Evolutionary conservation across 768 basidiomycete species (phyloP), one percentile per base, ranked within the genome.

Genomic region (Rhizopogon vulgaris): DNA sequence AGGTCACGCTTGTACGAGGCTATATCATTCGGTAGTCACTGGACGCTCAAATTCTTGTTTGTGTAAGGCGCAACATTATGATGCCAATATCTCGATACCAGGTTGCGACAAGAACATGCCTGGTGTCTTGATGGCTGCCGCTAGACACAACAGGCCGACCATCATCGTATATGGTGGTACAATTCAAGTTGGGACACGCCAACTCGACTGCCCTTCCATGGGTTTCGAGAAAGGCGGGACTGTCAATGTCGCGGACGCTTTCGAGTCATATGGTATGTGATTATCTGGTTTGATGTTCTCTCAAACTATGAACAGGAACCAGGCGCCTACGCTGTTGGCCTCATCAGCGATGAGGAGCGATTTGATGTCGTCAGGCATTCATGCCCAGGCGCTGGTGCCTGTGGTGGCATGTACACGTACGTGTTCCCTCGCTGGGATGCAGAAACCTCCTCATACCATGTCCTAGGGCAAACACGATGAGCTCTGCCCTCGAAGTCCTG

Each of bases 81-180:
- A 94, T 55, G 90, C 81, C 11, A 90, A 91, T 60, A 90, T 93
- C 58, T 82, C 87, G 5, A 77, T 92, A 49, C 91, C 91, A 15
- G 90, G 90, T 51, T 93, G 90, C 58, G 90, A 93, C 69, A 93
- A 93, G 73, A 93, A 93, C 63, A 92, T 93, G 91, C 90, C 90
- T 8, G 91, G 89, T 15, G 88, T 85, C 63, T 75, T 91, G 52
- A 90, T 94, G 63, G 91, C 91, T 14, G 90, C 90, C 1, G 86
- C 74, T 37, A 83, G 91, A 48, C 86, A 91, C 71, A 93, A 94
- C 63, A 79, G 90, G 6, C 91, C 91, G 1, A 92, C 91, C 1
- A 82, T 94, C 61, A 85, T 92, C 50, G 78, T 94, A 11, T 94
- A 93, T 63, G 83, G 91, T 14, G 91, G 91, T 4, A 90, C 90